Conservation (phyloP, 495 filamentous ascomycete genomes). For the Xylaria acuta region DNA sequence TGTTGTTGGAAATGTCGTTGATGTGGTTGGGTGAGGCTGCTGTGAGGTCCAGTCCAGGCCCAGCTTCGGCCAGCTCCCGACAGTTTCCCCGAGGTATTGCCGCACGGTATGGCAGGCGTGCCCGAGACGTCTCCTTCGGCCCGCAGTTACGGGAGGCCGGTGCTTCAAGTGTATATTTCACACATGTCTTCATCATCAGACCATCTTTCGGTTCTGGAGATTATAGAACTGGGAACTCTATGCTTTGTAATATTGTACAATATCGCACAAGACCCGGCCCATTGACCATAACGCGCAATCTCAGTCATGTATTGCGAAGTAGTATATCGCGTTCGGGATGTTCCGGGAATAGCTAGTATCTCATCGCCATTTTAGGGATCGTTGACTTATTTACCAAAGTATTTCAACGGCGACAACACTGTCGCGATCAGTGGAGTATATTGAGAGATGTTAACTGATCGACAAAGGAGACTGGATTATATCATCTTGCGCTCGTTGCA, state of each 20-base stretch:
- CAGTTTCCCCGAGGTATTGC: conserved; percentile 36
- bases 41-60: conserved; percentile 23
- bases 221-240: background rate
- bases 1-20: conserved; percentile 28
- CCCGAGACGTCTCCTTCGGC: conserved; percentile 1
- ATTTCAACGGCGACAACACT: background rate
- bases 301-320: background rate
- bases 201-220: background rate
- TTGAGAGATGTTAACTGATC: background rate
- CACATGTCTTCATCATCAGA: no score
- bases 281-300: background rate
- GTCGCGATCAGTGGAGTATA: background rate
- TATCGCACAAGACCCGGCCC: background rate
- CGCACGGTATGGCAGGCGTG: conserved; percentile 16
- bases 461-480: conserved; percentile 22
- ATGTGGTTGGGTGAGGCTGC: conserved; percentile 30
- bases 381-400: background rate
- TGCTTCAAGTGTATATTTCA: no score
- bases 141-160: background rate
- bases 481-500: conserved; percentile 26
- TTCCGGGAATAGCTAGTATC: background rate
- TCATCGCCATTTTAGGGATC: background rate
- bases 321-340: background rate
- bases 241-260: background rate
- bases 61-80: conserved; percentile 15